Evolutionary conservation across 139 green algal genomes (phyloP).

Genomic region (Picochlorum costavermella): DNA sequence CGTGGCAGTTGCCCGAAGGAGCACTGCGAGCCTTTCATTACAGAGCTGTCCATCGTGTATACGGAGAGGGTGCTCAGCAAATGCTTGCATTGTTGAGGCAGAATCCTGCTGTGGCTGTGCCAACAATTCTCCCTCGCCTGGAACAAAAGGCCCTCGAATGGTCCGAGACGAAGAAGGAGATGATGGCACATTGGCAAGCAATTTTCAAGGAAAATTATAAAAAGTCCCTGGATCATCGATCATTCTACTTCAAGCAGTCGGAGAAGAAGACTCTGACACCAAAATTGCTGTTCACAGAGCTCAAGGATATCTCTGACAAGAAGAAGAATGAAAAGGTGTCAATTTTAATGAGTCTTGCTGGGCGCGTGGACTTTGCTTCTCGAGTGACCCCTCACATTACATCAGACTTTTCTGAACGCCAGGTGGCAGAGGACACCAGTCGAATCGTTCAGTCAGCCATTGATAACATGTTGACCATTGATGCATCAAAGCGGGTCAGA

Average conservation of each 20-base stretch:
- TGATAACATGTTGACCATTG: conserved; percentile 18
- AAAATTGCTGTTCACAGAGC: conserved; percentile 82
- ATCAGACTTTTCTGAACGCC: conserved; percentile 57
- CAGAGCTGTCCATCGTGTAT: conserved; percentile 77
- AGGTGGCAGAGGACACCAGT: conserved; percentile 21
- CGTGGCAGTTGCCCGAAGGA: conserved; percentile 29
- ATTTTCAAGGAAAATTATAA: conserved; percentile 96
- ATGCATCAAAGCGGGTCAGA: conserved; percentile 25
- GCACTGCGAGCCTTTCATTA: conserved; percentile 59
- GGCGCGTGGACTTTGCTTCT: conserved; percentile 24
- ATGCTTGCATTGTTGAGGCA: conserved; percentile 76
- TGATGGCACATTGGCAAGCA: conserved; percentile 73
- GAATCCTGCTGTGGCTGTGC: conserved; percentile 77
- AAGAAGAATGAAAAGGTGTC: conserved; percentile 36
- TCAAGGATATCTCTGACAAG: conserved; percentile 80
- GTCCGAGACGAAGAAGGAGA: conserved; percentile 58
- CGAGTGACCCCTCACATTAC: conserved; percentile 51
- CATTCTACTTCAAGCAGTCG: conserved; percentile 99
- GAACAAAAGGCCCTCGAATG: conserved; percentile 93
- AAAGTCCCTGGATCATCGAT: conserved; percentile 95
- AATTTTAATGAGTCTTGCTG: conserved; percentile 25
- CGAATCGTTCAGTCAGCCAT: conserved; percentile 29
- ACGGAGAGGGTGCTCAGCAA: conserved; percentile 54
- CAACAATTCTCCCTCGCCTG: conserved; percentile 77
- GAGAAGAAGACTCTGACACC: conserved; percentile 90